Evolutionary conservation across 371 early-diverging fungal species (phyloP).

Genomic region (Lichtheimia hyalospora): DNA sequence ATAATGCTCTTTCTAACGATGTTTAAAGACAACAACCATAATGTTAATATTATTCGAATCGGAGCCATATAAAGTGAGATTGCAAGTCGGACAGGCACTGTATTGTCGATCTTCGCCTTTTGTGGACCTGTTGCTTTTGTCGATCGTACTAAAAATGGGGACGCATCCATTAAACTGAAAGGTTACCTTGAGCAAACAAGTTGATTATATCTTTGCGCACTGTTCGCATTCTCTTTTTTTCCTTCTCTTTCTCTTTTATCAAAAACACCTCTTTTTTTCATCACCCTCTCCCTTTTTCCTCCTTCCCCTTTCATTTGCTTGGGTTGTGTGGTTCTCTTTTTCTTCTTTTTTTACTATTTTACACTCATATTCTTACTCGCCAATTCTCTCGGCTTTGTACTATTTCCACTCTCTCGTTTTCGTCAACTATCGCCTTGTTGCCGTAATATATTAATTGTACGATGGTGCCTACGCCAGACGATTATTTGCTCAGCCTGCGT

Average conservation of each 20-base stretch:
- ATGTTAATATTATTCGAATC: background rate
- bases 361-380: background rate
- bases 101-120: conserved; percentile 1
- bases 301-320: conserved; percentile 6
- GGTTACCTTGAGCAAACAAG: background rate
- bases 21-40: too few species aligned
- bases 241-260: conserved; percentile 1
- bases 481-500: conserved; percentile 68
- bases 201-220: background rate
- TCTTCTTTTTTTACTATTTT: background rate
- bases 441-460: conserved; percentile 7
- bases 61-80: background rate
- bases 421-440: conserved; percentile 1
- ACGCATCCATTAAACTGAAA: conserved; percentile 1
- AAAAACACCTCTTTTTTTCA: background rate
- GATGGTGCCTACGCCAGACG: conserved; percentile 31
- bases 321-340: conserved; percentile 4
- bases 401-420: background rate
- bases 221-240: background rate
- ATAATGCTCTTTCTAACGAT: too few species aligned
- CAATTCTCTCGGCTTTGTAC: background rate
- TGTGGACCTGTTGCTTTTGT: background rate
- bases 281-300: background rate
- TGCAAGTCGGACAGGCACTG: background rate
- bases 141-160: conserved; percentile 1